phyloP scores from a whole-genome alignment of 345 rosid genomes.

The Nephelium lappaceum region DNA sequence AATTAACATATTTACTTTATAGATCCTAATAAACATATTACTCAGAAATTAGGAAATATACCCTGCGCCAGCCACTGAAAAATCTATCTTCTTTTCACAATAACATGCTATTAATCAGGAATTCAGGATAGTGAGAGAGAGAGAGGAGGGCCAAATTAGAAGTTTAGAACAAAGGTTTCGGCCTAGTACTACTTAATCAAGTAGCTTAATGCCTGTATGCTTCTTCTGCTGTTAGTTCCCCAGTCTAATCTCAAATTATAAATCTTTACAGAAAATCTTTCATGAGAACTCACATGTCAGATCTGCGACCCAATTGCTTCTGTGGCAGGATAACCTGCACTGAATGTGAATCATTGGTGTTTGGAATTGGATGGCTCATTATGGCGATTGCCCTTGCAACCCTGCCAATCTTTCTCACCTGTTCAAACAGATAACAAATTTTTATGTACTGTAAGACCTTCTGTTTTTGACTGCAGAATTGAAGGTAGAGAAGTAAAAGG shows the following conservation, averaged over 20 bases:
- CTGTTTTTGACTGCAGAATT: constrained; percentile 1
- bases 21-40: neutral
- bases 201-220: neutral
- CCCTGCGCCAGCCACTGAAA: neutral
- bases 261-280: too few relatives aligned
- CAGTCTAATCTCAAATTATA: neutral
- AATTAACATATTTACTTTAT: neutral
- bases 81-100: neutral
- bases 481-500: neutral
- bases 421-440: constrained; percentile 25
- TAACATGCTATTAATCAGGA: neutral
- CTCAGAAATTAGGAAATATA: neutral
- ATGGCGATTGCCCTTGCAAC: constrained; percentile 94
- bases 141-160: neutral
- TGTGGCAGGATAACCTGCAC: constrained; percentile 95
- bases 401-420: constrained; percentile 85
- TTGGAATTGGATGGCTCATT: constrained; percentile 97
- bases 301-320: constrained; percentile 91
- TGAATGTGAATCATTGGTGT: constrained; percentile 84
- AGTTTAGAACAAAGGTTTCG: too few relatives aligned
- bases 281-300: constrained; percentile 63
- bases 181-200: neutral
- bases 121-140: neutral
- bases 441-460: constrained; percentile 17
- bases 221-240: too few relatives aligned